phyloP scores from a whole-genome alignment of 768 basidiomycete genomes.

The Collybia nuda region DNA sequence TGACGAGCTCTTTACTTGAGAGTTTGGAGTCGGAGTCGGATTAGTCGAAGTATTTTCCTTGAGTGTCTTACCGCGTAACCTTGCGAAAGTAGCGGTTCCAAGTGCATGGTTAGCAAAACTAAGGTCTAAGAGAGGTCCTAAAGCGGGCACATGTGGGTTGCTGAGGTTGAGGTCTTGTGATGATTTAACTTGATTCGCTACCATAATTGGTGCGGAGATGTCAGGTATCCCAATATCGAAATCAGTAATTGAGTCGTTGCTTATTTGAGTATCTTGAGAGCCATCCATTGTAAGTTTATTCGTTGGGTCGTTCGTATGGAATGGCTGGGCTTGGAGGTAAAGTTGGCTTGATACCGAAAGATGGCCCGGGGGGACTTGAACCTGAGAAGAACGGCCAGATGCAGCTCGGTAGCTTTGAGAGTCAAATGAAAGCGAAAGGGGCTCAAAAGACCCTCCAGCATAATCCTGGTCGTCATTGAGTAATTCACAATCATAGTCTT shows the following conservation, averaged over 20 bases:
- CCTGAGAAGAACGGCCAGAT: neutral
- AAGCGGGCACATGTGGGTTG: slow-evolving; percentile 10
- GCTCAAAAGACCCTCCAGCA: slow-evolving; percentile 7
- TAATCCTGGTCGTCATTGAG: slow-evolving; percentile 5
- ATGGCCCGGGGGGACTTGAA: neutral
- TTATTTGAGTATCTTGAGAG: neutral
- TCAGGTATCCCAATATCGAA: neutral
- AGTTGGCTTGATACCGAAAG: no score
- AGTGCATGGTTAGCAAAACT: slow-evolving; percentile 25
- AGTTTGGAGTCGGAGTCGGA: slow-evolving; percentile 2
- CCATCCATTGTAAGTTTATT: neutral
- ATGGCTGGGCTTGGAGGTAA: neutral
- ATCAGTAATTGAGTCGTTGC: no score
- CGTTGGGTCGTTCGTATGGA: neutral
- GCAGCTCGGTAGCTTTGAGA: slow-evolving; percentile 8
- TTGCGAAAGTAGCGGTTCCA: slow-evolving; percentile 36
- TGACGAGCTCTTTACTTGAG: slow-evolving; percentile 3
- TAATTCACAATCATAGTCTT: slow-evolving; percentile 5
- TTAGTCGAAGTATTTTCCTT: slow-evolving; percentile 2
- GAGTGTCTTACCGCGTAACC: slow-evolving; percentile 38
- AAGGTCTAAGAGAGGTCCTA: no score
- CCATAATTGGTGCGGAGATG: neutral
- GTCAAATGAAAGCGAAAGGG: slow-evolving; percentile 10
- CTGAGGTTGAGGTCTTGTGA: neutral
- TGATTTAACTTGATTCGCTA: neutral